Evolutionary conservation across 2,329 filamentous ascomycete species (phyloP).

Genomic region (Aspergillus flavus): DNA sequence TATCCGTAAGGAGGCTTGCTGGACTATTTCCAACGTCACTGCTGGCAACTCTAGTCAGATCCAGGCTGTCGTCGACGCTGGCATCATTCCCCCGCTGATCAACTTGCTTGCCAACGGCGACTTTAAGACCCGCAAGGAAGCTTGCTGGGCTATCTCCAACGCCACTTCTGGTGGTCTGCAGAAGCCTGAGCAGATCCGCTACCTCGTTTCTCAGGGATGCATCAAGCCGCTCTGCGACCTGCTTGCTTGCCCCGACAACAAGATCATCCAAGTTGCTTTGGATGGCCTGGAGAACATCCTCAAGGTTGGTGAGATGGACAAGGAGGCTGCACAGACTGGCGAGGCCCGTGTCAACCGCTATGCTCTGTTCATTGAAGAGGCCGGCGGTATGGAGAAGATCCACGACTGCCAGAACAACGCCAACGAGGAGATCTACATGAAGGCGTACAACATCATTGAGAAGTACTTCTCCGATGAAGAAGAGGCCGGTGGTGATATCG

Average conservation of each 20-base stretch:
- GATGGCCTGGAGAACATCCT: conserved; percentile 99
- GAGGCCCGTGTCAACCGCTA: conserved; percentile 79
- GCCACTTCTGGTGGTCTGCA: conserved; percentile 96
- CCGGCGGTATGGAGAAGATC: conserved; percentile 99
- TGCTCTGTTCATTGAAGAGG: conserved; percentile 97
- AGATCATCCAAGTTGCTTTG: conserved; percentile 98
- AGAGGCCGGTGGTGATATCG: conserved; percentile 74
- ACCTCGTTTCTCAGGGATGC: conserved; percentile 88
- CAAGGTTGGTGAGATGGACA: conserved; percentile 98
- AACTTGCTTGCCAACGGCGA: conserved; percentile 95
- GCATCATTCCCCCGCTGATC: conserved; percentile 94
- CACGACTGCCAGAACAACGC: conserved; percentile 99
- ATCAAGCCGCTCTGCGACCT: conserved; percentile 97
- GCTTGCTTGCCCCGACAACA: conserved; percentile 95
- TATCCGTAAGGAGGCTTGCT: conserved; percentile 98
- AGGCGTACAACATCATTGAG: conserved; percentile 99
- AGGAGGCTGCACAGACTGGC: conserved; percentile 68
- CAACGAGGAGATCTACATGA: conserved; percentile 99
- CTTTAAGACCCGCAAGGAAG: conserved; percentile 98
- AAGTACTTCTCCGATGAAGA: conserved; percentile 99
- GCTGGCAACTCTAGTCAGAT: conserved; percentile 98
- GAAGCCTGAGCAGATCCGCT: conserved; percentile 98
- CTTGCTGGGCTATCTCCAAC: conserved; percentile 99
- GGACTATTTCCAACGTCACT: conserved; percentile 99
- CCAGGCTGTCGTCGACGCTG: conserved; percentile 92